A percentile compares a stretch with the other conserved stretches of the same genome.
Evolutionary conservation across 1,284 basidiomycete species (phyloP).

Genomic region (Pseudozyma sp.): DNA sequence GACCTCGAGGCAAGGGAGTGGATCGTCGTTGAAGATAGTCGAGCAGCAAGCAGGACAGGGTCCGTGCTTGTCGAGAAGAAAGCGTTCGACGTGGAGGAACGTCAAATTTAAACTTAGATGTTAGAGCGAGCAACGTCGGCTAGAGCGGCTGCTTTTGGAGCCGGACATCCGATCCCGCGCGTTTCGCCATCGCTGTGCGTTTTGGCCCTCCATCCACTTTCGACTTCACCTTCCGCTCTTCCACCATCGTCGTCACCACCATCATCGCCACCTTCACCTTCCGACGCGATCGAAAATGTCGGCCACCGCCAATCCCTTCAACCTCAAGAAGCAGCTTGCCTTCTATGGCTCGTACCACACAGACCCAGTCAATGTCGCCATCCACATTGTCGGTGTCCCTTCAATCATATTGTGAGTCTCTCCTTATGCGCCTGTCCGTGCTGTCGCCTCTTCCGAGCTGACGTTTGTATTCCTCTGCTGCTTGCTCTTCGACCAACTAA

Average conservation of each 20-base stretch:
- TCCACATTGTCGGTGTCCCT: slow-evolving; percentile 62
- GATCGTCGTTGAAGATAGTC: slow-evolving; percentile 5
- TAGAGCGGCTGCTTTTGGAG: neutral
- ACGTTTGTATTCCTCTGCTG: neutral
- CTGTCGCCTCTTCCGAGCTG: neutral
- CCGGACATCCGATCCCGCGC: slow-evolving; percentile 1
- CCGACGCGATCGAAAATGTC: slow-evolving; percentile 27
- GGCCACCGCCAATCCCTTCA: slow-evolving; percentile 53
- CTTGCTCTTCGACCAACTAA: neutral
- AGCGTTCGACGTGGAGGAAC: slow-evolving; percentile 6
- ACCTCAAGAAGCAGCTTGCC: slow-evolving; percentile 55
- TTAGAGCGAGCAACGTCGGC: neutral
- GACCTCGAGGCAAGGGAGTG: too few species aligned
- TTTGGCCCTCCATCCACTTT: neutral
- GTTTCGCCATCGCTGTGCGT: too few species aligned
- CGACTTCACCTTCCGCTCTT: neutral
- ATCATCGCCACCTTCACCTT: neutral
- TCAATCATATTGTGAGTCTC: slow-evolving; percentile 53
- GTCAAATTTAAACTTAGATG: neutral
- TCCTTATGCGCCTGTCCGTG: too few species aligned
- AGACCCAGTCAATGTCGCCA: slow-evolving; percentile 58
- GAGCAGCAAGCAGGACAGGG: neutral
- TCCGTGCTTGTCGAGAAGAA: slow-evolving; percentile 4
- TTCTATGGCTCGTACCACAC: slow-evolving; percentile 66
- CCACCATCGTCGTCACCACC: slow-evolving; percentile 1